Evolutionary conservation across 441 rosid genomes (phyloP).

Genomic region (Brassica balearica): DNA sequence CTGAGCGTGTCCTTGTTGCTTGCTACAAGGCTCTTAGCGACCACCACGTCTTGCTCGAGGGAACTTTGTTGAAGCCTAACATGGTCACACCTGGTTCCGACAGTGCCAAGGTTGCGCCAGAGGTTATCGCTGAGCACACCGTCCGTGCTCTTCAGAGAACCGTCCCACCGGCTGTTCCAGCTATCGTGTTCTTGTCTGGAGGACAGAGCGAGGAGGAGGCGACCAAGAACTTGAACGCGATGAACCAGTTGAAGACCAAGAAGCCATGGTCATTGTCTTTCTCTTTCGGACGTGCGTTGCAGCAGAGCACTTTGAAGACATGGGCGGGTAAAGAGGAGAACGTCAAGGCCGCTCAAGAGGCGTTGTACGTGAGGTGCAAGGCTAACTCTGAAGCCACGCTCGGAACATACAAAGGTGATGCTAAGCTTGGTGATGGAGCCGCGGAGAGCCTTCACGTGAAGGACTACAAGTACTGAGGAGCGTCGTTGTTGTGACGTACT

Average conservation of each 20-base stretch:
- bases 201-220: conserved; percentile 99
- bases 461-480: conserved; percentile 69
- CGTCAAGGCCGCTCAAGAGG: conserved; percentile 66
- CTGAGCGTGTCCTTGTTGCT: conserved; percentile 91
- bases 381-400: conserved; percentile 96
- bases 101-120: conserved; percentile 76
- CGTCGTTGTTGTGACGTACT: conserved; percentile 20
- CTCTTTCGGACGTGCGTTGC: conserved; percentile 97
- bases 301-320: conserved; percentile 93
- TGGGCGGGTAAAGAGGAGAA: conserved; percentile 90
- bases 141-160: conserved; percentile 87
- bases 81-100: conserved; percentile 99
- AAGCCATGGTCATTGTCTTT: conserved; percentile 96
- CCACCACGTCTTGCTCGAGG: conserved; percentile 95
- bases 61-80: conserved; percentile 96
- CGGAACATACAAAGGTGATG: conserved; percentile 85
- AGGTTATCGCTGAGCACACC: conserved; percentile 80
- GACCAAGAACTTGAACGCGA: conserved; percentile 86
- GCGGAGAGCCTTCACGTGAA: conserved; percentile 87
- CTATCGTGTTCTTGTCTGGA: conserved; percentile 87
- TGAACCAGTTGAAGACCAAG: conserved; percentile 85
- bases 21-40: conserved; percentile 97
- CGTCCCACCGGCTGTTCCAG: conserved; percentile 91
- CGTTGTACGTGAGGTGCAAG: conserved; percentile 77
- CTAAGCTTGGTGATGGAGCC: conserved; percentile 78